Base-by-base conservation (phyloP, 1,284 basidiomycete genomes). In the Uromyces viciae-fabae region DNA sequence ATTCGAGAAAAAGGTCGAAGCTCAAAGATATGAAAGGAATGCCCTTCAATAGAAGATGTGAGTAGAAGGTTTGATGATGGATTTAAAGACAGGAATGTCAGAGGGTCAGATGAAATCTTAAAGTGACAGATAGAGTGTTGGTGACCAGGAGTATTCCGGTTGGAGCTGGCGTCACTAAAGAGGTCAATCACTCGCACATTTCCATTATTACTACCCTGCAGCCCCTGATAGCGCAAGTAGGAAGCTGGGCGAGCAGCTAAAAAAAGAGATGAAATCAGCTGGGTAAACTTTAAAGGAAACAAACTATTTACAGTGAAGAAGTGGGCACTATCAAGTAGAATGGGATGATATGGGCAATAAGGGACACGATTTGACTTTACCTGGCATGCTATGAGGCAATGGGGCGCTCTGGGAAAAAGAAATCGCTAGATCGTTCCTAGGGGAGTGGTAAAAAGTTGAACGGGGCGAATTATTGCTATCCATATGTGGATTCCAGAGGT, bases 11-110 rank as follows among this genome's bases (percentile, higher is more conserved):
- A 15, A 19, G 78, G 78, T 22, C 78, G 68, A 1, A 80, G 56
- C 58, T 80, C 78, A 33, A 80, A 80, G 49, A 80, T 43, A 62
- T 80, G 78, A 36, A 80, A 80, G 9, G 69, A 33, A 52, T 80
- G 78, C 31, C 66, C 78, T 38, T 80, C 78, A 62, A 73, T 54
- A 28, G 78, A 80, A 0, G 78, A 73, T 36, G 69, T 66, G 38
- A 80, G 58, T 22, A 80, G n/a, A n/a, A 73, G 19, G 42, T 52
- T 73, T 14, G 78, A 80, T 4, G 78, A 73, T 8, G 54, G 78
- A 43, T 73, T 80, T 28, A 80, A 31, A 7, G 78, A 80, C 4
- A 80, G 40, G 52, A 80, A 73, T 2, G 56, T 60, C 40, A 80
- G 52, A 1, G 78, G 56, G 38, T 80, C 58, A 1, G 69, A 43